Percentiles rank a stretch among this genome's conserved stretches.
These are phyloP conservation scores for Paramecium pentaurelia DNA, from an alignment of 73 alveolate species.

Conservation along the genomic window DNA sequence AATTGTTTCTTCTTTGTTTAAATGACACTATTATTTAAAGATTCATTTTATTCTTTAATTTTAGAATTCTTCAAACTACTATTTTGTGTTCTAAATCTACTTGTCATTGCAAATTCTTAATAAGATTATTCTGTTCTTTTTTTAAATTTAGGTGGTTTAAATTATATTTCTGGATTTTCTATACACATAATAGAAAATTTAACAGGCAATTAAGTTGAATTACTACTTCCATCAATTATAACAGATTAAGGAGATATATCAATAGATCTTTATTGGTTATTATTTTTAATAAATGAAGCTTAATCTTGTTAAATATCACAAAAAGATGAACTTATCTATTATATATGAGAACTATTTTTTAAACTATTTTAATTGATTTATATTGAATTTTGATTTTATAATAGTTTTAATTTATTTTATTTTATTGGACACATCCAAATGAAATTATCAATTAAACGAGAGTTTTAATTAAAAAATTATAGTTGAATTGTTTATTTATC, in stretches of 20 bases:
- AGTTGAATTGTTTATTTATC: background rate
- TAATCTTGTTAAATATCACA: background rate
- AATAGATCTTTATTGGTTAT: background rate
- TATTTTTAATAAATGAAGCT: background rate
- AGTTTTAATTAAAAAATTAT: background rate
- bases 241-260: background rate
- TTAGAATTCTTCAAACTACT: background rate
- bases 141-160: background rate
- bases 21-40: background rate
- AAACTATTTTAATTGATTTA: background rate
- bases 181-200: background rate
- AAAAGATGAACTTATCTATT: background rate
- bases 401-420: background rate
- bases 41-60: background rate
- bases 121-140: background rate
- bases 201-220: background rate
- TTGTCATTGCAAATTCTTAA: background rate
- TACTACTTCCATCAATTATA: conserved; percentile 14
- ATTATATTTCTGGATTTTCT: background rate
- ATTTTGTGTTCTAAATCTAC: background rate
- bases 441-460: background rate
- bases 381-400: background rate
- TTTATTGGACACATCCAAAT: background rate
- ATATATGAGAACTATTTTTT: background rate
- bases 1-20: background rate